Conservation (phyloP, 129 eudicot species). For the Cynara cardunculus region DNA sequence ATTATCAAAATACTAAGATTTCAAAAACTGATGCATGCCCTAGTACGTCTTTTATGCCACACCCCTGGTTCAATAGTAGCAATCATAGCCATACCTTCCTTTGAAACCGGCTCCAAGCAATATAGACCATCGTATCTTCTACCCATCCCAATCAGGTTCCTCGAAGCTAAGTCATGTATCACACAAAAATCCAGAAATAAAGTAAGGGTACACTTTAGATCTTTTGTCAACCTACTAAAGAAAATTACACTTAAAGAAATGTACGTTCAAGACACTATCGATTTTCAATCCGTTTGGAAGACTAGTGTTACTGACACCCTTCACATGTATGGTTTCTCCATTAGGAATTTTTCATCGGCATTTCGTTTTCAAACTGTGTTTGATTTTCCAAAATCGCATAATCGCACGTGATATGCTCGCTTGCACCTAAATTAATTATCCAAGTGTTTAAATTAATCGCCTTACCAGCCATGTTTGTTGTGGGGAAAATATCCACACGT, state of each 20-base stretch:
- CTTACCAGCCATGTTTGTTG: not conserved
- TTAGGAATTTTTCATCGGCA: not conserved
- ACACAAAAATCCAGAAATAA: not conserved
- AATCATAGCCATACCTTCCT: not conserved
- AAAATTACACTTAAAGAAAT: not conserved
- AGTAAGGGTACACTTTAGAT: not conserved
- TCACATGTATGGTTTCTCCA: not conserved
- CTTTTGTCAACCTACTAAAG: not conserved
- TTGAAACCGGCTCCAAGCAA: not conserved
- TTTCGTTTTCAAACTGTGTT: not conserved
- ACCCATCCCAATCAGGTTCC: conserved; percentile 1
- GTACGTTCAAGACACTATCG: not conserved
- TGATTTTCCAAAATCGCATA: not conserved
- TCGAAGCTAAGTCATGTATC: not conserved
- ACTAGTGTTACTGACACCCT: not conserved
- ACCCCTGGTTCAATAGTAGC: not conserved
- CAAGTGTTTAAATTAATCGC: not conserved
- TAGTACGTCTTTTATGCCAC: not conserved
- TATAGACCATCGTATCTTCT: not conserved
- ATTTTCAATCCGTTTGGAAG: not conserved
- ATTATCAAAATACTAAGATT: not conserved
- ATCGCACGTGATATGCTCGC: not conserved
- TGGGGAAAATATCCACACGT: not conserved
- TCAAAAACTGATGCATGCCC: not conserved
- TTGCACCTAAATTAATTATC: not conserved